Evolutionary conservation across 164 flowering plant species (phyloP).

Genomic region (Akebia trifoliata): DNA sequence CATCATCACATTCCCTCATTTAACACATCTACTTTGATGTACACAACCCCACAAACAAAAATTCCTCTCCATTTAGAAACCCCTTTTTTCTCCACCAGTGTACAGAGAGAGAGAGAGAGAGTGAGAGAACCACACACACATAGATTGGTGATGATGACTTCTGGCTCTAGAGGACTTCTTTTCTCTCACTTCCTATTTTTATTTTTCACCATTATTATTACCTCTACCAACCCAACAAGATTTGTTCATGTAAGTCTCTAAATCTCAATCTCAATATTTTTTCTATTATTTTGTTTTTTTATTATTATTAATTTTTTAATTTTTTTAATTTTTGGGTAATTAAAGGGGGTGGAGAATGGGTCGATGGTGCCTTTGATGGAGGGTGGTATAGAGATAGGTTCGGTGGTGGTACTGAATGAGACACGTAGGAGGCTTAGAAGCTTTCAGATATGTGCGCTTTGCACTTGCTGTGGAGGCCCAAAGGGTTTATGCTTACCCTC

Average conservation of each 20-base stretch:
- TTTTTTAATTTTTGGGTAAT: not conserved
- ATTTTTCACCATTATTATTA: not conserved
- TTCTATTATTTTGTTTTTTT: not conserved
- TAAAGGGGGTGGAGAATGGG: not conserved
- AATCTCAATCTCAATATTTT: not conserved
- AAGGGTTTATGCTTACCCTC: constrained; percentile 64
- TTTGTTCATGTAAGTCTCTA: constrained; percentile 17
- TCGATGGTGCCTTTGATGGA: constrained; percentile 31
- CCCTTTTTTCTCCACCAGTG: not conserved
- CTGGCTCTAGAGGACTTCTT: constrained; percentile 5
- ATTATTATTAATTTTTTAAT: not conserved
- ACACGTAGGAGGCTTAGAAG: constrained; percentile 58
- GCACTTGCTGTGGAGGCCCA: constrained; percentile 87
- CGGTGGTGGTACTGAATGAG: constrained; percentile 46
- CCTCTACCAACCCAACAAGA: constrained; percentile 7
- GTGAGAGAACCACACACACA: not conserved
- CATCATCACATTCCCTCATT: not conserved
- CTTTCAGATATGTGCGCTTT: constrained; percentile 71
- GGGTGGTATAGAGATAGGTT: constrained; percentile 42
- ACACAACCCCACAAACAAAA: not conserved
- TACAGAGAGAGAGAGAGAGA: not conserved
- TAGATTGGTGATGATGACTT: constrained; percentile 3
- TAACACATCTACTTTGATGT: not conserved
- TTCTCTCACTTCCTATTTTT: constrained; percentile 9
- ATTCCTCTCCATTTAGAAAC: not conserved